Evolutionary conservation across 352 stramenopile genomes (phyloP).

Genomic region (Sclerospora graminicola): DNA sequence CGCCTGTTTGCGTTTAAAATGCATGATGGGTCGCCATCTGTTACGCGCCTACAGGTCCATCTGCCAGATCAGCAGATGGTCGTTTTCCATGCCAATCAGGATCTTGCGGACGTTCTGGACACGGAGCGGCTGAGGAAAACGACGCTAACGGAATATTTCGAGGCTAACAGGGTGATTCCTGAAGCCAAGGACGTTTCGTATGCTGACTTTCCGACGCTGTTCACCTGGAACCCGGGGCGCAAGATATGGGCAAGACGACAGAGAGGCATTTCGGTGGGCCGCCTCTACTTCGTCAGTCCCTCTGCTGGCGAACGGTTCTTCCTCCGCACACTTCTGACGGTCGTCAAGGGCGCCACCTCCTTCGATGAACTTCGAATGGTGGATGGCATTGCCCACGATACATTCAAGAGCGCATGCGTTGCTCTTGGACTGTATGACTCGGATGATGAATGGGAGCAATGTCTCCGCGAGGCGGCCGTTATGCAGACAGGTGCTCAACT

Average conservation of each 20-base stretch:
- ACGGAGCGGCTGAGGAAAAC: too few species aligned
- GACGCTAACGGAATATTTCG: too few species aligned
- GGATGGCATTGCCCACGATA: neutral
- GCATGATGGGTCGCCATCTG: neutral
- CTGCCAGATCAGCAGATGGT: neutral
- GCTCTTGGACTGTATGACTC: neutral
- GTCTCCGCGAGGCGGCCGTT: neutral
- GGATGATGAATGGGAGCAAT: neutral
- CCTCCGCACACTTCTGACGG: neutral
- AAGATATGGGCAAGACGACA: neutral
- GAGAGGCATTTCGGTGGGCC: neutral
- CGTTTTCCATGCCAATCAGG: too few species aligned
- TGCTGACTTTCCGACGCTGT: neutral
- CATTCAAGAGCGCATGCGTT: neutral
- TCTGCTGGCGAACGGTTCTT: neutral
- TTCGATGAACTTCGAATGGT: neutral
- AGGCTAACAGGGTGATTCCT: too few species aligned
- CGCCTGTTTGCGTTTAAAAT: neutral
- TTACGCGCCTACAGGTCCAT: neutral
- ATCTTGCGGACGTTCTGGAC: too few species aligned
- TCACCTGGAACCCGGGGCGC: neutral
- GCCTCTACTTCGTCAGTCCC: neutral
- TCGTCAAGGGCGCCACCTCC: neutral
- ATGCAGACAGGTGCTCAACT: neutral
- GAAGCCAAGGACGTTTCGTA: too few species aligned